Evolutionary conservation across 1,284 basidiomycete genomes (phyloP), one percentile per base, ranked within the genome.

Genomic region (Nidula niveotomentosa): DNA sequence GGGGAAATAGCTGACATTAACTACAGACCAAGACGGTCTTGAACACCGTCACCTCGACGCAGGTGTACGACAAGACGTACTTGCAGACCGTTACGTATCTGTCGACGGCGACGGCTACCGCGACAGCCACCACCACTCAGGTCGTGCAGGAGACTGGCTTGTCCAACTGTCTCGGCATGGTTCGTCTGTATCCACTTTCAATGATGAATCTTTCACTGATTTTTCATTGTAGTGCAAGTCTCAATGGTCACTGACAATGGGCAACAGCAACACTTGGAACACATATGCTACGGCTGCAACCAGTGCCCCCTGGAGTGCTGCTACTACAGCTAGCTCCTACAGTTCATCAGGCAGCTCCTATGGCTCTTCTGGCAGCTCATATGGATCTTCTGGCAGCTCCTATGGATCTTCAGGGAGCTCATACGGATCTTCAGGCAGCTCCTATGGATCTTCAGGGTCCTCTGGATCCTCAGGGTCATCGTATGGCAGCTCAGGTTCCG

Each of bases 241-340:
- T 41, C 65, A 67, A 56, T 86, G 78, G 75, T 74, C 73, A 50
- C 66, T 87, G 65, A 76, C 65, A 10, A 56, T 69, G 13, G 83
- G 83, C 18, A 86, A 81, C 73, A 75, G 72, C 72, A 72, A 80
- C 71, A 59, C 55, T 53, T 73, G 71, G 62, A 84, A 82, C 70
- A 81, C 81, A 10, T 85, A 85, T 61, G 75, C 73, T 54, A 61
- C 65, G 39, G 56, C 65, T 47, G 45, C 69, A 46, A 58, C 69
- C 33, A 62, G 64, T n/a, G 59, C 63, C 9, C 49, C 57, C 1
- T 59, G 35, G 49, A 41, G 35, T 41, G 15, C 7, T 13, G 8
- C 49, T 7, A 51, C 58, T 6, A 49, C 49, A 8, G 60, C 52
- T 37, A 55, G 56, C 18, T 56, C 54, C 5, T 48, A 50, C 17